A percentile compares a stretch with the other conserved stretches of the same genome.
phyloP scores from a whole-genome alignment of 2,329 filamentous ascomycete species.

The Endocalyx cinctus region DNA sequence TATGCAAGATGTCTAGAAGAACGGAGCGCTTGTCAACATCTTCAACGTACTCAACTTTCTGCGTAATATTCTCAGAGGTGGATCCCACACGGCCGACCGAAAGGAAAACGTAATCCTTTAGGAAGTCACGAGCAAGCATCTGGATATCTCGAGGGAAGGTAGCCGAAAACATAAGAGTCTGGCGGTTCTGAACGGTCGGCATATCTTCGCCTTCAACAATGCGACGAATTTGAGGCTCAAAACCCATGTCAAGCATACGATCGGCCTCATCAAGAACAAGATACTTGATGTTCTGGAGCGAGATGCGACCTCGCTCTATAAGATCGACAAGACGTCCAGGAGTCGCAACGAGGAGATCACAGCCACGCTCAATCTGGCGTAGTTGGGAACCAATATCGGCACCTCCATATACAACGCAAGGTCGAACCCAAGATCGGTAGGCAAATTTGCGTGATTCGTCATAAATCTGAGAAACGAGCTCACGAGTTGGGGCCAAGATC shows the following conservation, averaged over 20 bases:
- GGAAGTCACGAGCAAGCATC: slow-evolving; percentile 96
- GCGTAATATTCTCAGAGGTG: slow-evolving; percentile 99
- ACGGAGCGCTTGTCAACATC: slow-evolving; percentile 97
- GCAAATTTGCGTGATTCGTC: slow-evolving; percentile 97
- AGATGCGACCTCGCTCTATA: slow-evolving; percentile 97
- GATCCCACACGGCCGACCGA: slow-evolving; percentile 98
- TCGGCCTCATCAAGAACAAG: slow-evolving; percentile 98
- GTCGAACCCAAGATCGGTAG: slow-evolving; percentile 97
- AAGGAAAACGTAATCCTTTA: slow-evolving; percentile 99
- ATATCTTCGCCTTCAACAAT: slow-evolving; percentile 99
- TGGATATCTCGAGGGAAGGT: slow-evolving; percentile 99
- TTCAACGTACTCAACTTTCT: slow-evolving; percentile 97
- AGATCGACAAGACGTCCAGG: slow-evolving; percentile 96
- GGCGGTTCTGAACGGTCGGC: slow-evolving; percentile 75
- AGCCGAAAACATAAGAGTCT: slow-evolving; percentile 99
- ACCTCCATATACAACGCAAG: slow-evolving; percentile 98
- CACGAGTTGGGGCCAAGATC: slow-evolving; percentile 93
- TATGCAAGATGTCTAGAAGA: slow-evolving; percentile 94
- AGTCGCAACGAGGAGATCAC: slow-evolving; percentile 93
- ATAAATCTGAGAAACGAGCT: slow-evolving; percentile 97
- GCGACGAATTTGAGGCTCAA: slow-evolving; percentile 98
- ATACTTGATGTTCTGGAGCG: slow-evolving; percentile 98
- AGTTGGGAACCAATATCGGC: slow-evolving; percentile 98
- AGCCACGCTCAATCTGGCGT: slow-evolving; percentile 94
- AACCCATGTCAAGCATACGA: slow-evolving; percentile 99